These are phyloP conservation scores for Aspergillus jensenii DNA, from an alignment of 2,329 filamentous ascomycete genomes.

Conservation along the genomic window DNA sequence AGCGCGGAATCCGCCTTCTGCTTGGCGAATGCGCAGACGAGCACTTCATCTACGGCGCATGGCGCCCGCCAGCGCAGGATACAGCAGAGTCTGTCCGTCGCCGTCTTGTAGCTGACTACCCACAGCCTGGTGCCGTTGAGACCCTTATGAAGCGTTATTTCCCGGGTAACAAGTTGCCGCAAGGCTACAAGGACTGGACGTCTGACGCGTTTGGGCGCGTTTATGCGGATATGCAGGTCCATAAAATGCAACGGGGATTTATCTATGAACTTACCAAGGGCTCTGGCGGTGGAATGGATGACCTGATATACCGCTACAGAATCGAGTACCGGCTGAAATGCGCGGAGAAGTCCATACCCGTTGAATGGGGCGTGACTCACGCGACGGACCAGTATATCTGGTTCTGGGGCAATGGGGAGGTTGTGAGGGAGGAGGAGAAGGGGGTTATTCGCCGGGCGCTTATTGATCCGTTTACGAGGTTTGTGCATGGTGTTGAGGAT, in stretches of 20 bases:
- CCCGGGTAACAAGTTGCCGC: slow-evolving; percentile 39
- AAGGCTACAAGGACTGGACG: slow-evolving; percentile 49
- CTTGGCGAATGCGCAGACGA: slow-evolving; percentile 59
- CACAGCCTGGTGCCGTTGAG: slow-evolving; percentile 39
- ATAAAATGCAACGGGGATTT: slow-evolving; percentile 54
- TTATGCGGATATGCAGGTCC: slow-evolving; percentile 59
- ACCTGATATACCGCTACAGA: slow-evolving; percentile 53
- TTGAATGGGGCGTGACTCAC: slow-evolving; percentile 56
- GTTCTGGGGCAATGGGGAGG: slow-evolving; percentile 54
- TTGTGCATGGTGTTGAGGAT: slow-evolving; percentile 25
- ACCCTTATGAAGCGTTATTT: slow-evolving; percentile 48
- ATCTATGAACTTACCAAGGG: slow-evolving; percentile 42
- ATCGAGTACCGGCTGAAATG: slow-evolving; percentile 55
- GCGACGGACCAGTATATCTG: slow-evolving; percentile 55
- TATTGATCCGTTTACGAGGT: slow-evolving; percentile 29
- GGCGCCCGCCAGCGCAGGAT: slow-evolving; percentile 47
- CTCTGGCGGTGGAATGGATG: slow-evolving; percentile 30
- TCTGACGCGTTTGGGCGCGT: slow-evolving; percentile 53
- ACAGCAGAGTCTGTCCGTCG: slow-evolving; percentile 42
- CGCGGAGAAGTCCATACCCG: slow-evolving; percentile 43
- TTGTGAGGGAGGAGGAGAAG: slow-evolving; percentile 47
- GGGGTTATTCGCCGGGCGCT: slow-evolving; percentile 32
- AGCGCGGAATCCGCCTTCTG: slow-evolving; percentile 50
- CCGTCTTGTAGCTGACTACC: slow-evolving; percentile 56
- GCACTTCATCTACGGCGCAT: slow-evolving; percentile 52